These are phyloP conservation scores for Posidonia oceanica DNA, from an alignment of 116 monocot species.

Conservation along the genomic window DNA sequence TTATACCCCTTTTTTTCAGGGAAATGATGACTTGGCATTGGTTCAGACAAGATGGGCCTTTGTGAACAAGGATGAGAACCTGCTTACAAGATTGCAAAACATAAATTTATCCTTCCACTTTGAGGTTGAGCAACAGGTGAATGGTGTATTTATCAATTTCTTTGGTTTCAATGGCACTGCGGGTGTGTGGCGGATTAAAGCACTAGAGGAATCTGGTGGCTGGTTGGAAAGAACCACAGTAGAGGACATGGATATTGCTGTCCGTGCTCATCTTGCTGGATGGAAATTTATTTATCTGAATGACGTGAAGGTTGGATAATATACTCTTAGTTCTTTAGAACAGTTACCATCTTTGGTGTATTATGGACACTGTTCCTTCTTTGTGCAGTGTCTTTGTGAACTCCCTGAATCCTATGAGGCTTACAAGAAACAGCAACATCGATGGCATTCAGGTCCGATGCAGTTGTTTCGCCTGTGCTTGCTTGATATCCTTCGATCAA, in stretches of 20 bases:
- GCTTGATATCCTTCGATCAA: conserved; percentile 46
- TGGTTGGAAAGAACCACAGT: conserved; percentile 69
- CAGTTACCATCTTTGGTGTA: neutral
- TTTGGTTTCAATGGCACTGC: conserved; percentile 73
- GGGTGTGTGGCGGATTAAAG: conserved; percentile 57
- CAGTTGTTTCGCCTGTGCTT: conserved; percentile 62
- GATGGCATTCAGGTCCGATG: conserved; percentile 83
- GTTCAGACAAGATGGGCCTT: conserved; percentile 62
- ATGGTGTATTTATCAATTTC: conserved; percentile 46
- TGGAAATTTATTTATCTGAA: conserved; percentile 30
- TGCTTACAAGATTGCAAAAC: conserved; percentile 57
- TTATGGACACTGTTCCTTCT: neutral
- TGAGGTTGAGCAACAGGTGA: conserved; percentile 66
- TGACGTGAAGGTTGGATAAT: conserved; percentile 19
- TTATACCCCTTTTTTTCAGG: conserved; percentile 19
- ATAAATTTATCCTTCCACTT: conserved; percentile 57
- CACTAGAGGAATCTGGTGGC: conserved; percentile 52
- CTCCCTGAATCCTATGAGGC: conserved; percentile 67
- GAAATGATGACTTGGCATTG: conserved; percentile 47
- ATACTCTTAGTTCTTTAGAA: neutral
- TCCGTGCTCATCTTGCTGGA: conserved; percentile 44
- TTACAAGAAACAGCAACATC: conserved; percentile 66
- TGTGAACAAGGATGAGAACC: conserved; percentile 65
- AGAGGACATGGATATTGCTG: conserved; percentile 70
- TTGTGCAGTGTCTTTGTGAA: conserved; percentile 57